These are phyloP conservation scores for Tricladium varicosporioides DNA, from an alignment of 2,329 filamentous ascomycete genomes.

Conservation along the genomic window DNA sequence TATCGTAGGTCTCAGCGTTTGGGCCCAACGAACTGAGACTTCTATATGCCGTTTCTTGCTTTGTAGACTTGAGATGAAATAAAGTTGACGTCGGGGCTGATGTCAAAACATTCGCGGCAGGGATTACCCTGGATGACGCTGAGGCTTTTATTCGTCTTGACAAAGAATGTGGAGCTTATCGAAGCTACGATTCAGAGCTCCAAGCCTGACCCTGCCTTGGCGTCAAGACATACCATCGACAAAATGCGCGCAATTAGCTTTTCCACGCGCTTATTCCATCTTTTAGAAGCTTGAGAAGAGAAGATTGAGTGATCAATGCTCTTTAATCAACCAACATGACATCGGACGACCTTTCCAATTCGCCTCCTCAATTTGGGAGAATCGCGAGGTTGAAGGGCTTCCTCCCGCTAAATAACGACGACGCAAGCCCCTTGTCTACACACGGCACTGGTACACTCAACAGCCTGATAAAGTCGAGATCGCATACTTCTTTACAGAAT, in stretches of 20 bases:
- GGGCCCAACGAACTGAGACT: no score
- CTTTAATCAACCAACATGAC: conserved; percentile 7
- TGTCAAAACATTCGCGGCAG: background rate
- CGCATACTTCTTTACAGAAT: conserved; percentile 25
- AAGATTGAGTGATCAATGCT: background rate
- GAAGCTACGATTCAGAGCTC: background rate
- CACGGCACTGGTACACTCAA: conserved; percentile 32
- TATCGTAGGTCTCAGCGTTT: no score
- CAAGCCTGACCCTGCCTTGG: background rate
- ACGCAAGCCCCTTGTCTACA: conserved; percentile 30
- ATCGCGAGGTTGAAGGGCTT: conserved; percentile 27
- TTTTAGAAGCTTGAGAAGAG: background rate
- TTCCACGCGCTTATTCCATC: background rate
- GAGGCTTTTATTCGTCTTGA: background rate
- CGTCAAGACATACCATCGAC: background rate
- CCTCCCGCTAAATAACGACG: conserved; percentile 28
- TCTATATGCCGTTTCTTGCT: no score
- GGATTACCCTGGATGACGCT: background rate
- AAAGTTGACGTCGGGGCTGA: background rate
- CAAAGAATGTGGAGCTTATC: background rate
- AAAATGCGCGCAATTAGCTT: background rate
- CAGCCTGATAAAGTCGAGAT: conserved; percentile 31
- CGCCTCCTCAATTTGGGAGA: conserved; percentile 23
- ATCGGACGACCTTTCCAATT: conserved; percentile 11
- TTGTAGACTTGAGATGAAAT: background rate